Base-by-base conservation (phyloP, 768 basidiomycete genomes). In the Termitomyces sp. region DNA sequence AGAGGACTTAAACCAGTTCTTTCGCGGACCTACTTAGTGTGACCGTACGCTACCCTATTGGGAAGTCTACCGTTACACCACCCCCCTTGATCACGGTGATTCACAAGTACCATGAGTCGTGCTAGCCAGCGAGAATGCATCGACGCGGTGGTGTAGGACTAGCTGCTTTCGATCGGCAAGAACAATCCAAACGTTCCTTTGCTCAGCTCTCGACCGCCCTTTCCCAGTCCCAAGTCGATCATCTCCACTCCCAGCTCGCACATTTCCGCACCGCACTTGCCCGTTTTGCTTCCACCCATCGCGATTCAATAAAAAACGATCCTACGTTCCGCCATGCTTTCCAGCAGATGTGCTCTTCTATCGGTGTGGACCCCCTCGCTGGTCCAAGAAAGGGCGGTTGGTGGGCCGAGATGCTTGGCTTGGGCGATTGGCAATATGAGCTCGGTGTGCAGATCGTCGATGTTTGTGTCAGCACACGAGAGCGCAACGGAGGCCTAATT, bases 371-470 rank as follows among this genome's bases (percentile, higher is more conserved):
- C 69, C 95, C 96, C 2, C 82, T 98, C 22, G 88, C 91, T 2
- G 93, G 92, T 0, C 89, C 91, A 0, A 76, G 88, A 43, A 85
- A 85, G 65, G 91, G 90, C 38, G 92, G 93, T 2, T 91, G 92
- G 85, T 97, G 94, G 92, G 87, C 88, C 2, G 94, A 95, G 68
- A 75, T 94, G 66, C 81, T 94, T 36, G 88, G 87, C 8, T 72
- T 97, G 54, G 87, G 92, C 16, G 97, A 98, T 68, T 98, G 94
- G 93, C 90, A 94, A 65, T 90, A 92, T 68, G 95, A 97, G 66
- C 82, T 98, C 6, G 93, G 94, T 10, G 93, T 98, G 40, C 96
- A 96, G 74, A 90, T 96, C 60, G 92, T 97, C 52, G 93, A 94
- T 68, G 81, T 94, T 44, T 94, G 92, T 65, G 88, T 94, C 46